A percentile compares a stretch with the other conserved stretches of the same genome.
phyloP scores from a whole-genome alignment of 495 filamentous ascomycete genomes.

The Cercophora sp. region DNA sequence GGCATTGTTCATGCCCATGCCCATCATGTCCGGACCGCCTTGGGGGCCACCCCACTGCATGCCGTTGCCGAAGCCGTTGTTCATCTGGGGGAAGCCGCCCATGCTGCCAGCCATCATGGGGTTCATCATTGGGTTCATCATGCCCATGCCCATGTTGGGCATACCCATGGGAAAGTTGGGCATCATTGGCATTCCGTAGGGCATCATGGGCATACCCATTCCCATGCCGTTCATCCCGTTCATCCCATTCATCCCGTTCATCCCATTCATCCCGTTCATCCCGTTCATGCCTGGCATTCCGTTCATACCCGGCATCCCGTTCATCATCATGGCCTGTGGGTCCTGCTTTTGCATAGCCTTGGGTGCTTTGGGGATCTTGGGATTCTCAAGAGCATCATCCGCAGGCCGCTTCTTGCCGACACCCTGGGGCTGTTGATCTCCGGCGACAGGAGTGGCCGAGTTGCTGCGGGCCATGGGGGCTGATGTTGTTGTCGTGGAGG shows the following conservation, averaged over 20 bases:
- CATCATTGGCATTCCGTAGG: constrained; percentile 25
- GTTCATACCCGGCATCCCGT: constrained; percentile 38
- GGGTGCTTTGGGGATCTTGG: constrained; percentile 58
- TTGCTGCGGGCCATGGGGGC: too few relatives aligned
- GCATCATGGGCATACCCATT: constrained; percentile 25
- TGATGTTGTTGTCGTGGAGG: constrained; percentile 6
- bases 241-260: constrained; percentile 36
- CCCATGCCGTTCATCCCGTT: constrained; percentile 34
- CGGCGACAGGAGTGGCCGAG: constrained; percentile 12
- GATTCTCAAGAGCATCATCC: constrained; percentile 64
- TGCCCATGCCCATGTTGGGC: constrained; percentile 31
- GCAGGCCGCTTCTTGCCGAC: constrained; percentile 73
- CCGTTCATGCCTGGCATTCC: constrained; percentile 39
- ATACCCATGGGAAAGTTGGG: constrained; percentile 26
- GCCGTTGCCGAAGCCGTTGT: constrained; percentile 6
- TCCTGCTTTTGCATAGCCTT: constrained; percentile 54
- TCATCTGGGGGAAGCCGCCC: constrained; percentile 33
- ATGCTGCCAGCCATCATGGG: constrained; percentile 53
- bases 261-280: constrained; percentile 39
- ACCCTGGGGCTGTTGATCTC: constrained; percentile 35
- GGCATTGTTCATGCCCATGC: constrained; percentile 15
- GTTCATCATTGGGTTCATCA: constrained; percentile 43
- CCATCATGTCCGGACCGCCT: constrained; percentile 10
- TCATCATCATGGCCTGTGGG: too few relatives aligned
- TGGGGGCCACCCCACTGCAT: constrained; percentile 23